Evolutionary conservation across 257 asterid genomes (phyloP), one percentile per base, ranked within the genome.

Genomic region (Ajuga chamaepitys): DNA sequence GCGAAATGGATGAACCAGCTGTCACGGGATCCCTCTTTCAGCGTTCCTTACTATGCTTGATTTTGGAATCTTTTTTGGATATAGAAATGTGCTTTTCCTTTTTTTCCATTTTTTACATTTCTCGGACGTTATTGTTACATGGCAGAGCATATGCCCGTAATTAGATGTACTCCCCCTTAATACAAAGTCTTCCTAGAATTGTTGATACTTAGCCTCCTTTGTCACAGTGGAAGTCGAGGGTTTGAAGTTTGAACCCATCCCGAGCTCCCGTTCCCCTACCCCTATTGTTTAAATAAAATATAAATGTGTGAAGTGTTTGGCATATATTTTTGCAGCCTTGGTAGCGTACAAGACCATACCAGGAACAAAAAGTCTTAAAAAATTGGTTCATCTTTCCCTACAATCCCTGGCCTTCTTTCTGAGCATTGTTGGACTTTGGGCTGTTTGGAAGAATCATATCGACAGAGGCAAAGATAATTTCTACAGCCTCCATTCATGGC

Each of bases 401-500:
- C 97, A 87, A 63, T 84, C 70, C 76, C 10, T 82, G 63, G 88
- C 95, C 48, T 81, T 89, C 71, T 13, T 57, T 68, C 67, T 74
- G 70, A 73, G 91, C 62, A 22, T 78, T 28, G 52, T 89, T 30
- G 98, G 96, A 68, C 60, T 92, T 13, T 88, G 93, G 88, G 93
- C 89, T 70, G 95, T 83, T 56, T 83, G 88, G 93, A 92, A 92
- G 86, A 83, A 82, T 78, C 98, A 86, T 76, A 64, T 45, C 20
- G 92, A 85, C 62, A 82, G 72, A 77, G 98, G 95, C 62, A 80
- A 79, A 16, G 98, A 88, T 64, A 79, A 86, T 71, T 88, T 86
- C 81, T 89, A 87, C 68, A 89, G 93, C 73, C 95, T 92, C 66
- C 98, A 89, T 78, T 89, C 95, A 4, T 92, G 97, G 97, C 79